phyloP scores from a whole-genome alignment of 2,329 filamentous ascomycete genomes.

The Tricladium varicosporioides region DNA sequence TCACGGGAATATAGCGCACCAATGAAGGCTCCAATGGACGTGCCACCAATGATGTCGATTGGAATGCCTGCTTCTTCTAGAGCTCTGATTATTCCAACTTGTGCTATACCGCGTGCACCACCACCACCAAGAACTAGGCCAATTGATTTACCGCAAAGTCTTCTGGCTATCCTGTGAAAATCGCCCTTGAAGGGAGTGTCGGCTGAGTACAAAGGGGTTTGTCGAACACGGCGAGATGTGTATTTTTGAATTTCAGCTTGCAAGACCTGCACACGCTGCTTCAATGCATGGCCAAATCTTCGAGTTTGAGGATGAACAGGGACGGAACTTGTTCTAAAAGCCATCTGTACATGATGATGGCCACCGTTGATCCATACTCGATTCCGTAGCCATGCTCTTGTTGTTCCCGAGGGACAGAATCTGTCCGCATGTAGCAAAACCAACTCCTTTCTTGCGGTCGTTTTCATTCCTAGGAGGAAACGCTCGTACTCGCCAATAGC shows the following conservation, averaged over 20 bases:
- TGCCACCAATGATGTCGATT: conserved; percentile 92
- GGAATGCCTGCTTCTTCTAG: conserved; percentile 96
- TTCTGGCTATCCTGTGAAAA: conserved; percentile 86
- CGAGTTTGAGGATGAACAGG: conserved; percentile 73
- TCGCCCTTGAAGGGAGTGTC: conserved; percentile 95
- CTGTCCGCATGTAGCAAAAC: conserved; percentile 87
- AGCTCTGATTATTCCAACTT: conserved; percentile 90
- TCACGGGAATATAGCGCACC: conserved; percentile 94
- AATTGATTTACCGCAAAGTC: conserved; percentile 90
- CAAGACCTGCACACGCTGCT: conserved; percentile 88
- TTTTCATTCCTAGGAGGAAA: conserved; percentile 95
- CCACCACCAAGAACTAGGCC: conserved; percentile 92
- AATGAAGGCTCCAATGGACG: conserved; percentile 94
- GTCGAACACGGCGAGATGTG: conserved; percentile 86
- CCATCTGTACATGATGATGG: conserved; percentile 97
- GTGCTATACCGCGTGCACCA: conserved; percentile 86
- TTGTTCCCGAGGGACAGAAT: conserved; percentile 81
- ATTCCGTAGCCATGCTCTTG: conserved; percentile 85
- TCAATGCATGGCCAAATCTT: conserved; percentile 80
- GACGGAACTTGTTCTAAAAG: conserved; percentile 72
- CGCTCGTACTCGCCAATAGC: conserved; percentile 94
- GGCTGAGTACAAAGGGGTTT: conserved; percentile 83
- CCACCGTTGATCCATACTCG: conserved; percentile 97
- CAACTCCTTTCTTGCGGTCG: conserved; percentile 88
- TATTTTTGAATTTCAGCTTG: conserved; percentile 99